A percentile compares a stretch with the other conserved stretches of the same genome.
phyloP scores from a whole-genome alignment of 2,329 filamentous ascomycete genomes.

The Fusarium liriodendri region DNA sequence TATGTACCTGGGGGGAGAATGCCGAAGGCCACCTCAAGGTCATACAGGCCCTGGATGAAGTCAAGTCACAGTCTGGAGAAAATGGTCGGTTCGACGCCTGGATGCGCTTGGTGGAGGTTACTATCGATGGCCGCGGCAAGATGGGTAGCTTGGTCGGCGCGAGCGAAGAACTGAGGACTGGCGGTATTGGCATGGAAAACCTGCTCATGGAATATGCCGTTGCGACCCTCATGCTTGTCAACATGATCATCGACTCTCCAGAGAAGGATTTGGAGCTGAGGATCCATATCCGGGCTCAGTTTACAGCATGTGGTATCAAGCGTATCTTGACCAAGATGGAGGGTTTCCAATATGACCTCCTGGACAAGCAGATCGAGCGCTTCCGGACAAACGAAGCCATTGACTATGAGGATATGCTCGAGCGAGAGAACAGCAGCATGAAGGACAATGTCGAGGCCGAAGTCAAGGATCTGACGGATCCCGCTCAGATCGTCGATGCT shows the following conservation, averaged over 20 bases:
- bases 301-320: conserved; percentile 95
- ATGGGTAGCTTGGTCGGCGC: conserved; percentile 98
- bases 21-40: conserved; percentile 93
- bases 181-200: conserved; percentile 98
- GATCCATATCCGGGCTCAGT: conserved; percentile 94
- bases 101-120: conserved; percentile 99
- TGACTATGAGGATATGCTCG: conserved; percentile 97
- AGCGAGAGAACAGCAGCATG: conserved; percentile 89
- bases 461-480: conserved; percentile 91
- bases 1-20: conserved; percentile 90
- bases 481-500: conserved; percentile 91
- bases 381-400: conserved; percentile 96
- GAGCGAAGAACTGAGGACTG: conserved; percentile 94
- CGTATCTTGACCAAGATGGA: conserved; percentile 97
- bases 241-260: conserved; percentile 94
- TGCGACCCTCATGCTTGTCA: conserved; percentile 92
- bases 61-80: conserved; percentile 88
- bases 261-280: conserved; percentile 90
- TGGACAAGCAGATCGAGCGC: conserved; percentile 97
- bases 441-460: conserved; percentile 89
- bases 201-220: conserved; percentile 99
- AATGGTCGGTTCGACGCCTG: conserved; percentile 97
- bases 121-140: conserved; percentile 95
- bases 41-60: conserved; percentile 89
- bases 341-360: conserved; percentile 96